Evolutionary conservation across 1,139 yeast species (phyloP).

Genomic region (Candida mesenterica): DNA sequence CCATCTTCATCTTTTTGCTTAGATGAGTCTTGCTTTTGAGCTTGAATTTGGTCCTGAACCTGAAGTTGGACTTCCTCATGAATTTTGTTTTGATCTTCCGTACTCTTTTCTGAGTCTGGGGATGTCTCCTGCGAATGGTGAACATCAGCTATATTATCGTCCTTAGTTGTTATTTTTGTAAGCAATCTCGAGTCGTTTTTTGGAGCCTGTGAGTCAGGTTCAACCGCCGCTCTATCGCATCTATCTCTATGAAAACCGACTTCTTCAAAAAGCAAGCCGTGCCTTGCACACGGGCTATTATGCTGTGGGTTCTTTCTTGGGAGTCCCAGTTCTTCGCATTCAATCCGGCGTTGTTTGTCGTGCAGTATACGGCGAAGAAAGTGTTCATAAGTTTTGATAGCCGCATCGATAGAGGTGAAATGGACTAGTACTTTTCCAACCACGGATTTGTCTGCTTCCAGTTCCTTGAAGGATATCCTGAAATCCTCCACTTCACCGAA

Average conservation of each 20-base stretch:
- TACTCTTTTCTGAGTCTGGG: neutral
- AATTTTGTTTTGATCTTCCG: neutral
- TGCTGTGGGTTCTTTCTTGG: conserved; percentile 8
- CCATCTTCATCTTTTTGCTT: too few species aligned
- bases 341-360: conserved; percentile 22
- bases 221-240: conserved; percentile 28
- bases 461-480: conserved; percentile 12
- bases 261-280: conserved; percentile 17
- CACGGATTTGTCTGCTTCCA: conserved; percentile 7
- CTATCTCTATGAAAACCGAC: conserved; percentile 35
- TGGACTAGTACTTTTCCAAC: conserved; percentile 26
- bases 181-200: too few species aligned
- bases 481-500: conserved; percentile 40
- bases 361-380: conserved; percentile 25
- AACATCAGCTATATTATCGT: too few species aligned
- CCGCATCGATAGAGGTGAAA: conserved; percentile 41
- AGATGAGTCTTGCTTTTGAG: too few species aligned
- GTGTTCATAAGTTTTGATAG: conserved; percentile 38
- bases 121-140: too few species aligned
- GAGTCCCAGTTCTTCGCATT: conserved; percentile 12
- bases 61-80: too few species aligned
- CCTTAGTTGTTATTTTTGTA: too few species aligned
- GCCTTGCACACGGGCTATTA: conserved; percentile 9
- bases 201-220: neutral
- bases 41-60: too few species aligned